Base-by-base conservation (phyloP, 176 grass and related monocot genomes). In the Eremochloa ophiuroides region DNA sequence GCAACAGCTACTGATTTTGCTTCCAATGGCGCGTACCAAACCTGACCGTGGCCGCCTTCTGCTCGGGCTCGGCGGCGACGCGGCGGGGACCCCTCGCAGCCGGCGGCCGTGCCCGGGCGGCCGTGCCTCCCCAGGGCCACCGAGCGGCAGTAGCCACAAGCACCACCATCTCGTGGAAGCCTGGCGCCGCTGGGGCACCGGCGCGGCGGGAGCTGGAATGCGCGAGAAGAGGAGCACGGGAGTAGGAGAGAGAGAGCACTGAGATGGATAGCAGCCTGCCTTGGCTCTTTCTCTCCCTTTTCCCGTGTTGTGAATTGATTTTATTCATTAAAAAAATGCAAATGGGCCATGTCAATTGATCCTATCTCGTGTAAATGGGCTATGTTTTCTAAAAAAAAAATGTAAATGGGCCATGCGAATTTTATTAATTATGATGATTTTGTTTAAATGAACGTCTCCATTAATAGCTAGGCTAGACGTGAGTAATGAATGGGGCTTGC, bases 21-120 rank as follows among this genome's bases (percentile, higher is more conserved):
- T 48, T 47, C 76, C 28, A 66, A 15, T 13, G 76, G 41, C 18
- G 62, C 76, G 61, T 79, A 79, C 76, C 76, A 66, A 50, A 79
- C 76, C 76, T 79, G 28, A 35, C 62, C 61, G 61, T 79, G 76
- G 41, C 76, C 28, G 61, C 61, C 76, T 79, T 79, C 12, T 6
- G 29, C 62, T 79, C 61, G 42, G 28, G 76, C 60, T 78, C 76
- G 3, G 40, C 60, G 11, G 29, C 60, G 76, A 78, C 17, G 60
- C 60, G 11, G 28, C 10, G 11, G 75, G 6, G 16, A 1, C 5
- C 30, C 48, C 30, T 56, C 27, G 75, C n/a, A 41, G 74, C 74
- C 37, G 25, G 37, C 16, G 8, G 38, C 15, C 74, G 74, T 55
- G 39, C 55, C 4, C 35, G 56, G 56, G 38, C 56, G 8, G 38